A percentile compares a stretch with the other conserved stretches of the same genome.
phyloP scores from a whole-genome alignment of 768 basidiomycete species.

The Leccinum fibrillosum region DNA sequence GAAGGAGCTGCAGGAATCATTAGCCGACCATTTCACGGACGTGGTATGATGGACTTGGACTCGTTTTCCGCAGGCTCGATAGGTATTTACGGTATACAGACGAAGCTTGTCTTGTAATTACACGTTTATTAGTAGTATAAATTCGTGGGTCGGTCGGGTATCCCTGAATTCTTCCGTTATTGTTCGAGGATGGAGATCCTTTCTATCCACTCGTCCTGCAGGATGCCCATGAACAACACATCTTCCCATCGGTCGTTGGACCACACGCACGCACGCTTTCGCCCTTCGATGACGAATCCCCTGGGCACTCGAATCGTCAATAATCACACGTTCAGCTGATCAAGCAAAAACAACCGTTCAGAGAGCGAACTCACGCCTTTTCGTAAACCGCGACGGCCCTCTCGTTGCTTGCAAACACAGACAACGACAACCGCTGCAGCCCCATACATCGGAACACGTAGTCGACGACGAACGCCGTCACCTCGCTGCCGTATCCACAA shows the following conservation, averaged over 20 bases:
- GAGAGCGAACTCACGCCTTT: conserved; percentile 35
- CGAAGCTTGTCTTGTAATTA: conserved; percentile 7
- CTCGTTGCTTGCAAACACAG: conserved; percentile 37
- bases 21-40: conserved; percentile 47
- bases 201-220: conserved; percentile 39
- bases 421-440: conserved; percentile 40
- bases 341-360: neutral
- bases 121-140: neutral
- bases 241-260: conserved; percentile 37
- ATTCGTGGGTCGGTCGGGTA: conserved; percentile 2
- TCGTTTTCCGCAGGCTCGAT: neutral
- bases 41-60: conserved; percentile 24
- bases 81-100: conserved; percentile 9
- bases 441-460: conserved; percentile 39
- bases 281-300: conserved; percentile 41
- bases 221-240: conserved; percentile 36
- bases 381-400: conserved; percentile 39
- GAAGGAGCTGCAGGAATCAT: conserved; percentile 44
- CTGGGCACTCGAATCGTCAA: conserved; percentile 16
- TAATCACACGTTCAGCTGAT: neutral
- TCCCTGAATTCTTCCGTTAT: conserved; percentile 5
- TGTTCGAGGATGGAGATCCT: conserved; percentile 19
- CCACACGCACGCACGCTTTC: conserved; percentile 35
- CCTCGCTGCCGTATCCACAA: conserved; percentile 41
- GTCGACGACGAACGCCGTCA: conserved; percentile 38